Conservation (phyloP, 1,139 yeast genomes). For the Saccharomyces hybrid region DNA sequence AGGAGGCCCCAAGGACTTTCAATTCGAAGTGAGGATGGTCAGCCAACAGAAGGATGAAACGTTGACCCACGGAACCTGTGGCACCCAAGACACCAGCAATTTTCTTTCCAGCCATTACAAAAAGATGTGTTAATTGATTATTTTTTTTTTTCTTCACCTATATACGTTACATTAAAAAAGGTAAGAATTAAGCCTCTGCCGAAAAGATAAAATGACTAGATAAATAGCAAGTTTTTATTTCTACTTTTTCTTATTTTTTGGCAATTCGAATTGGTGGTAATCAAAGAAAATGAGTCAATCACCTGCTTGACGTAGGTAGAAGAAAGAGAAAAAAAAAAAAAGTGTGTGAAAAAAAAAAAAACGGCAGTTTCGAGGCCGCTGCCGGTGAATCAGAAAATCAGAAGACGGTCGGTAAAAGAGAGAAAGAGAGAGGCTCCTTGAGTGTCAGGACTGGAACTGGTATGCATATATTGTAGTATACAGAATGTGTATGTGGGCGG, state of each 20-base stretch:
- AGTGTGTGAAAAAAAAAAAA: background rate
- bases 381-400: background rate
- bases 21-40: slow-evolving; percentile 87
- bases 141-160: background rate
- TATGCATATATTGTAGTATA: slow-evolving; percentile 1
- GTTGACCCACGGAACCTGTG: slow-evolving; percentile 96
- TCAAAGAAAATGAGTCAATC: background rate
- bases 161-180: background rate
- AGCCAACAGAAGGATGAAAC: slow-evolving; percentile 77
- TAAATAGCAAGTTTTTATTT: background rate
- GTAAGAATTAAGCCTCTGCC: background rate
- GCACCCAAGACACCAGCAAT: slow-evolving; percentile 87
- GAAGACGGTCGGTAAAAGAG: background rate
- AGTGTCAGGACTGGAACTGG: background rate
- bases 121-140: background rate
- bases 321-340: background rate
- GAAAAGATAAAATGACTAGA: background rate
- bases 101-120: slow-evolving; percentile 19
- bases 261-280: background rate
- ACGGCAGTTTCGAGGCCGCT: background rate
- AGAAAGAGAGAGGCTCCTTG: slow-evolving; percentile 1
- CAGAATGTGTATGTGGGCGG: background rate
- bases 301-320: background rate
- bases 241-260: background rate
- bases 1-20: slow-evolving; percentile 82